Evolutionary conservation across 768 basidiomycete genomes (phyloP).

Genomic region (Suillus subluteus): DNA sequence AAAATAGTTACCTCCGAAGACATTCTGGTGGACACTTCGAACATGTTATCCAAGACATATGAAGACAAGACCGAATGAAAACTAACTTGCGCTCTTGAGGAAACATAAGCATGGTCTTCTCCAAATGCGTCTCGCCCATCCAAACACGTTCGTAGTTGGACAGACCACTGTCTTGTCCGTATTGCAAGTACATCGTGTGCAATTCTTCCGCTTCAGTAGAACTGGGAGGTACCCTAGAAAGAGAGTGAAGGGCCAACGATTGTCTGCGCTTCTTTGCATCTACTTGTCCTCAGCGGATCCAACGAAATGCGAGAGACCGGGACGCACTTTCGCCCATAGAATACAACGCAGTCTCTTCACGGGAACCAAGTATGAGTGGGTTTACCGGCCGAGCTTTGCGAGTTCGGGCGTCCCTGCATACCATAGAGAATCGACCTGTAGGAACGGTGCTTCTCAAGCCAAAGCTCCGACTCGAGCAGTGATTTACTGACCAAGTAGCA

Average conservation of each 20-base stretch:
- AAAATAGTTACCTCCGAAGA: conserved; percentile 66
- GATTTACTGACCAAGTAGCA: conserved; percentile 54
- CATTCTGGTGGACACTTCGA: conserved; percentile 74
- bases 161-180: conserved; percentile 46
- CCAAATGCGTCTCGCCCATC: conserved; percentile 75
- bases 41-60: conserved; percentile 5
- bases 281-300: conserved; percentile 25
- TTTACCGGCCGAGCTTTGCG: conserved; percentile 68
- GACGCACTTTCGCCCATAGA: conserved; percentile 68
- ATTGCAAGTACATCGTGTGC: conserved; percentile 68
- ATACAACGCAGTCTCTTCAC: conserved; percentile 66
- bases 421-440: conserved; percentile 90
- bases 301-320: neutral
- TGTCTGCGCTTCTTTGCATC: conserved; percentile 66
- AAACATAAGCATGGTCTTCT: conserved; percentile 78
- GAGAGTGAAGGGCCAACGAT: conserved; percentile 55
- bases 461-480: conserved; percentile 14
- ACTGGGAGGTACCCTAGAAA: conserved; percentile 74
- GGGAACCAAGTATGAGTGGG: conserved; percentile 57
- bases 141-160: conserved; percentile 54
- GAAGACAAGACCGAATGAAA: neutral
- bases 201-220: conserved; percentile 69
- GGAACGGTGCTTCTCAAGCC: neutral
- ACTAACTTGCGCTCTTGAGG: conserved; percentile 83
- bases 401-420: conserved; percentile 73